A percentile compares a stretch with the other conserved stretches of the same genome.
These are phyloP conservation scores for Fagus crenata DNA, from an alignment of 306 rosid species.

Conservation along the genomic window DNA sequence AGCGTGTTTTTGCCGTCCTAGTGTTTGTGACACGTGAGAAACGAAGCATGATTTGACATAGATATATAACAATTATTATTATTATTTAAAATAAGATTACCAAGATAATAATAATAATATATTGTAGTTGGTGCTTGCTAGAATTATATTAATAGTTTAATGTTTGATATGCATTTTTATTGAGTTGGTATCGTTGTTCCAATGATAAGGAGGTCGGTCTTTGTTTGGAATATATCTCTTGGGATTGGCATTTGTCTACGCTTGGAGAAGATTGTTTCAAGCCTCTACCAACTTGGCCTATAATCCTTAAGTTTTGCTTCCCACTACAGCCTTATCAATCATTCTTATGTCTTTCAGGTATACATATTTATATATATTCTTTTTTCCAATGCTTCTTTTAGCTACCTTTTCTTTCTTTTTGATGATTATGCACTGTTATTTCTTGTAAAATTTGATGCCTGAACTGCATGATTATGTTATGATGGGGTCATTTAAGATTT, in stretches of 20 bases:
- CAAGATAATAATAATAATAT: slow-evolving; percentile 20
- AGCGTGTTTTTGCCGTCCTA: slow-evolving; percentile 32
- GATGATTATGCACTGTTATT: slow-evolving; percentile 23
- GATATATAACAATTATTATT: slow-evolving; percentile 42
- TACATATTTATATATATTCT: not conserved
- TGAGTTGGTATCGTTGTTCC: slow-evolving; percentile 82
- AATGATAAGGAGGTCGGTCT: slow-evolving; percentile 73
- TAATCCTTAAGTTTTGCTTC: slow-evolving; percentile 29
- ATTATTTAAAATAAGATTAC: slow-evolving; percentile 12
- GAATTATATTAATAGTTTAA: not conserved
- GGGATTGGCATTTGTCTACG: slow-evolving; percentile 62
- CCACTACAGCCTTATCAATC: slow-evolving; percentile 19
- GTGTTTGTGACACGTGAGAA: slow-evolving; percentile 68
- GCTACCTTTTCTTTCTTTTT: not conserved
- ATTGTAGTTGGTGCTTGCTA: slow-evolving; percentile 49
- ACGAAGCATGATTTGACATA: slow-evolving; percentile 43
- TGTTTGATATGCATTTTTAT: slow-evolving; percentile 21
- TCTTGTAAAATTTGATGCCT: slow-evolving; percentile 22
- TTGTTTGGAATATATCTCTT: slow-evolving; percentile 56
- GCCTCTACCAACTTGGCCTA: slow-evolving; percentile 16
- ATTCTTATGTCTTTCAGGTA: slow-evolving; percentile 22
- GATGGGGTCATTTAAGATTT: not conserved
- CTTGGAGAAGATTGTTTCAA: slow-evolving; percentile 33
- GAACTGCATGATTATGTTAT: not conserved
- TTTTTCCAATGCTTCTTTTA: slow-evolving; percentile 10